phyloP scores from a whole-genome alignment of 1,284 basidiomycete genomes.

The Trichosporon ovoides region DNA sequence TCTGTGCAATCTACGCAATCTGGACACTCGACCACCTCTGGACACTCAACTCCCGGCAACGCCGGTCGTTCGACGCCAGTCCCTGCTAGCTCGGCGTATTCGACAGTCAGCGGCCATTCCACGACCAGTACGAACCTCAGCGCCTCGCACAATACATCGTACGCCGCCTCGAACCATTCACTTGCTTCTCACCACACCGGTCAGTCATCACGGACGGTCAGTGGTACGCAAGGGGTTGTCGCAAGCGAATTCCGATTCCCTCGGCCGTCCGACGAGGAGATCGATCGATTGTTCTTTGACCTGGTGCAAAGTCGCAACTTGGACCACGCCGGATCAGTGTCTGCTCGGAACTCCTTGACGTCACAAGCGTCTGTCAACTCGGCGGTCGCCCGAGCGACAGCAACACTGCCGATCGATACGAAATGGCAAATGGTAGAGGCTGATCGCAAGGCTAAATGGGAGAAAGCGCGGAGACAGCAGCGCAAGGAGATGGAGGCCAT shows the following conservation, averaged over 20 bases:
- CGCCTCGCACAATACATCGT: neutral
- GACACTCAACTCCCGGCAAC: neutral
- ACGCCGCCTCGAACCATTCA: neutral
- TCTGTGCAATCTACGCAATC: neutral
- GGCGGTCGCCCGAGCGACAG: conserved; percentile 27
- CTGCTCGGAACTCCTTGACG: conserved; percentile 17
- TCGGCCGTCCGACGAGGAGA: conserved; percentile 66
- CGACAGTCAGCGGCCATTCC: conserved; percentile 10
- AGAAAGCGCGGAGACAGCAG: conserved; percentile 60
- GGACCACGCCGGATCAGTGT: conserved; percentile 32
- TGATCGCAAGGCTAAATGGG: conserved; percentile 69
- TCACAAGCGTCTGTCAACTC: conserved; percentile 16
- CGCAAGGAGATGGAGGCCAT: conserved; percentile 57
- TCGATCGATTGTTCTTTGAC: conserved; percentile 70
- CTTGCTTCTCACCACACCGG: neutral
- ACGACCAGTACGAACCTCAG: neutral
- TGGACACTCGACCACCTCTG: conserved; percentile 1
- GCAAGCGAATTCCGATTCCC: conserved; percentile 61
- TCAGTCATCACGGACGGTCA: neutral
- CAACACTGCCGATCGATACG: conserved; percentile 64
- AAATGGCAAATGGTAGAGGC: conserved; percentile 91
- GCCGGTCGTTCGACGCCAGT: neutral
- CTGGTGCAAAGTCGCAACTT: conserved; percentile 65
- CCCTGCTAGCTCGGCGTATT: neutral
- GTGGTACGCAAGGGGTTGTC: conserved; percentile 41